Percentiles rank a stretch among this genome's conserved stretches.
Evolutionary conservation across 441 rosid genomes (phyloP).

Genomic region (Lepidium campestre): DNA sequence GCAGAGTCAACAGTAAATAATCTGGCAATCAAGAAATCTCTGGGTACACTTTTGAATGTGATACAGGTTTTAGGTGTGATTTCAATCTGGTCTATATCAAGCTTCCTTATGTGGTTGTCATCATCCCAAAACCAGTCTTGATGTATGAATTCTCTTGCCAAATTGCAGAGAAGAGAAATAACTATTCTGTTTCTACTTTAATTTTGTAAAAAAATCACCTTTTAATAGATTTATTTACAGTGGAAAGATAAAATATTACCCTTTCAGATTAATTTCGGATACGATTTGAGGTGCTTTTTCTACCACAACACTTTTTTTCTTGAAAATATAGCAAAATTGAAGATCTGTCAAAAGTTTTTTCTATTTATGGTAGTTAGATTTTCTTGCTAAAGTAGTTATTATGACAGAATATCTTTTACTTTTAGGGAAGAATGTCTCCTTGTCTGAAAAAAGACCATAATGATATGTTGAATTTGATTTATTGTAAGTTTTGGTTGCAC

Average conservation of each 20-base stretch:
- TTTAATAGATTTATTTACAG: neutral
- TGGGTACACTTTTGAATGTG: slow-evolving; percentile 77
- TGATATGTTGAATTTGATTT: neutral
- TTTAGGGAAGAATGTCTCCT: neutral
- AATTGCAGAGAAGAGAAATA: neutral
- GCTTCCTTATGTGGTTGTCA: slow-evolving; percentile 77
- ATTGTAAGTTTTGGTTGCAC: neutral
- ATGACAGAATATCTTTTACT: neutral
- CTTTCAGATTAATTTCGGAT: no score
- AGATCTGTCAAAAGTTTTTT: neutral
- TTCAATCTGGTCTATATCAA: slow-evolving; percentile 95
- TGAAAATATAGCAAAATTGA: neutral
- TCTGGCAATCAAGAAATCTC: slow-evolving; percentile 79
- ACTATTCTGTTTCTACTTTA: neutral
- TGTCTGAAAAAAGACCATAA: neutral
- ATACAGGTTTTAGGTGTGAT: slow-evolving; percentile 85
- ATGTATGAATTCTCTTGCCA: slow-evolving; percentile 21
- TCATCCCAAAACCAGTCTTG: slow-evolving; percentile 36
- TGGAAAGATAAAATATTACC: neutral
- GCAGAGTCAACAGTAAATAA: slow-evolving; percentile 81
- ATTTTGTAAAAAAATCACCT: neutral
- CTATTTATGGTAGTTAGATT: neutral
- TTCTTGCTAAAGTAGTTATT: neutral
- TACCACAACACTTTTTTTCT: rapidly evolving
- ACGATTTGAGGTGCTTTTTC: no score